Conservation (phyloP, 2,329 filamentous ascomycete species). For the Claviceps fusiformis region DNA sequence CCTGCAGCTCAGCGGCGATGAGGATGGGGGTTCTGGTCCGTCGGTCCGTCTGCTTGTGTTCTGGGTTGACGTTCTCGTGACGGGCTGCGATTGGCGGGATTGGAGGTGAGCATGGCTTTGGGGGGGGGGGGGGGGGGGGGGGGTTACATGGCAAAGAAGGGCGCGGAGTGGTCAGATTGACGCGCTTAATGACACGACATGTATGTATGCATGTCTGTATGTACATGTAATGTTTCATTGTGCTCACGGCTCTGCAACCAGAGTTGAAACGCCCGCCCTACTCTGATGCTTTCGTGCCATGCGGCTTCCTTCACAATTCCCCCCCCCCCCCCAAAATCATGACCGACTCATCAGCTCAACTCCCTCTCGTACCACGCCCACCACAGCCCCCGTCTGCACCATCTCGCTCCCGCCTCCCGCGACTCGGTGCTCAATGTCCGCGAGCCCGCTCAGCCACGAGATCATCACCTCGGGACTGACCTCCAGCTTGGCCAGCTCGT, state of each 20-base stretch:
- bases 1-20: neutral
- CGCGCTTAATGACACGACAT: neutral
- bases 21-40: too few relatives aligned
- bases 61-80: slow-evolving; percentile 2
- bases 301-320: too few relatives aligned
- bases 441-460: slow-evolving; percentile 79
- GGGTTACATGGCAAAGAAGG: neutral
- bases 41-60: too few relatives aligned
- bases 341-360: slow-evolving; percentile 52
- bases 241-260: too few relatives aligned
- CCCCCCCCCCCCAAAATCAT: neutral
- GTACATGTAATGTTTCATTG: too few relatives aligned
- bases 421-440: slow-evolving; percentile 84
- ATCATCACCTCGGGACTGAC: slow-evolving; percentile 80
- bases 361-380: slow-evolving; percentile 76
- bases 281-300: too few relatives aligned
- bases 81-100: neutral
- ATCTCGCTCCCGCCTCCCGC: slow-evolving; percentile 76
- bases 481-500: slow-evolving; percentile 70
- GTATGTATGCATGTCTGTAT: neutral
- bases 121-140: too few relatives aligned
- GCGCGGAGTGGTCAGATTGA: neutral
- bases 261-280: too few relatives aligned
- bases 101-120: neutral
- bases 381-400: slow-evolving; percentile 84